Conservation (phyloP, 2,329 filamentous ascomycete species). For the Epichloe festucae region DNA sequence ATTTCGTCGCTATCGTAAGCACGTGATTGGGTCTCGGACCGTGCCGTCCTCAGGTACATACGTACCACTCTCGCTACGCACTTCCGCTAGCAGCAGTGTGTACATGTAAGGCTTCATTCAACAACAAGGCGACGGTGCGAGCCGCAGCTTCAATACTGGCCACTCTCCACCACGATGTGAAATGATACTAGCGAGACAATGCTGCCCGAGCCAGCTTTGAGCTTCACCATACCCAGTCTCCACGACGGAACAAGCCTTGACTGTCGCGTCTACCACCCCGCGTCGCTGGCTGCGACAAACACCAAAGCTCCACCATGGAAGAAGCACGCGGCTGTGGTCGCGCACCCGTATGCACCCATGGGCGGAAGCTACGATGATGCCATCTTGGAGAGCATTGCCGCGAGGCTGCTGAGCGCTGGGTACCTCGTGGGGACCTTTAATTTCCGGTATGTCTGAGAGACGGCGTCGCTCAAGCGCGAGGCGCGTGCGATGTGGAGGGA, state of each 20-base stretch:
- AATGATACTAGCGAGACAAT: slow-evolving; percentile 18
- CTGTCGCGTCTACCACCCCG: slow-evolving; percentile 71
- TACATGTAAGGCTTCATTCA: too few species aligned
- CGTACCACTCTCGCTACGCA: too few species aligned
- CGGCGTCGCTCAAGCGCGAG: not conserved
- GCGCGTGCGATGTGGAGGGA: too few species aligned
- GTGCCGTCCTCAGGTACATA: too few species aligned
- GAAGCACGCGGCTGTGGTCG: slow-evolving; percentile 50
- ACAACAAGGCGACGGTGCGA: not conserved
- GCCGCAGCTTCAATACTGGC: not conserved
- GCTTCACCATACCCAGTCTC: slow-evolving; percentile 72
- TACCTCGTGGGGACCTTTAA: slow-evolving; percentile 83
- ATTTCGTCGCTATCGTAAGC: too few species aligned
- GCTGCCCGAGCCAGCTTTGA: slow-evolving; percentile 45
- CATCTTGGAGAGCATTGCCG: slow-evolving; percentile 54
- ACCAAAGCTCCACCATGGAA: slow-evolving; percentile 26
- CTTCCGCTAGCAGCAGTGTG: too few species aligned
- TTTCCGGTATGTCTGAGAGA: slow-evolving; percentile 50
- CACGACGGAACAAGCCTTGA: slow-evolving; percentile 65
- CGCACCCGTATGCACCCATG: slow-evolving; percentile 82
- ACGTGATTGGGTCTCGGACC: too few species aligned
- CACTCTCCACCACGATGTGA: not conserved
- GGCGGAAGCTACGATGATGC: slow-evolving; percentile 78
- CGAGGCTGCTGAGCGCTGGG: slow-evolving; percentile 52
- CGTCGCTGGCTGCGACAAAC: slow-evolving; percentile 25